phyloP scores from a whole-genome alignment of 1,284 basidiomycete species.

The Serendipita sp. region DNA sequence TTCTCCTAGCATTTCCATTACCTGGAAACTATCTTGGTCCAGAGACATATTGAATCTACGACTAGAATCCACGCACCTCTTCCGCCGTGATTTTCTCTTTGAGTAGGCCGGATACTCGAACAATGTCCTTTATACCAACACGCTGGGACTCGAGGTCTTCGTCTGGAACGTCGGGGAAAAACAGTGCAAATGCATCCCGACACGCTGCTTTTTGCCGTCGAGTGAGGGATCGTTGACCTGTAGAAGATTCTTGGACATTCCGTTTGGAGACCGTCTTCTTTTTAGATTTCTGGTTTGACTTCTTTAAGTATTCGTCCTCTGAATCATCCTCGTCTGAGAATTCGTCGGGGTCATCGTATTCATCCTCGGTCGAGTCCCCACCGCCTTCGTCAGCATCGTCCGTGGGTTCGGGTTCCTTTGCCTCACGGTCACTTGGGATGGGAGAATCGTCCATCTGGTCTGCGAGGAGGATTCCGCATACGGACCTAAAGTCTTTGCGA shows the following conservation, averaged over 20 bases:
- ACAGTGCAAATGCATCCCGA: constrained; percentile 45
- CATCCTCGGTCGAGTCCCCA: constrained; percentile 13
- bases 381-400: constrained; percentile 18
- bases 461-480: constrained; percentile 54
- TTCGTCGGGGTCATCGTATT: constrained; percentile 17
- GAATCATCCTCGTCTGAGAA: constrained; percentile 14
- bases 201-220: constrained; percentile 39
- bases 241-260: neutral
- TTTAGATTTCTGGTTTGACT: constrained; percentile 19
- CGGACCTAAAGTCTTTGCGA: constrained; percentile 55
- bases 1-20: constrained; percentile 55
- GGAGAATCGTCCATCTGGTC: constrained; percentile 12
- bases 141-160: constrained; percentile 33
- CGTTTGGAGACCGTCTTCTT: constrained; percentile 10
- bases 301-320: constrained; percentile 15
- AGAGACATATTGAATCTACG: constrained; percentile 3
- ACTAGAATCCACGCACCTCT: constrained; percentile 33
- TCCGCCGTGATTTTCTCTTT: constrained; percentile 52
- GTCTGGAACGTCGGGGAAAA: constrained; percentile 40
- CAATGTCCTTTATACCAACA: constrained; percentile 51
- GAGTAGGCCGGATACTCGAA: constrained; percentile 37
- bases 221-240: constrained; percentile 24
- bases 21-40: constrained; percentile 26
- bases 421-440: constrained; percentile 8
- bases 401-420: constrained; percentile 17